These are phyloP conservation scores for Mariannaea sp. DNA, from an alignment of 2,329 filamentous ascomycete genomes.

Conservation along the genomic window DNA sequence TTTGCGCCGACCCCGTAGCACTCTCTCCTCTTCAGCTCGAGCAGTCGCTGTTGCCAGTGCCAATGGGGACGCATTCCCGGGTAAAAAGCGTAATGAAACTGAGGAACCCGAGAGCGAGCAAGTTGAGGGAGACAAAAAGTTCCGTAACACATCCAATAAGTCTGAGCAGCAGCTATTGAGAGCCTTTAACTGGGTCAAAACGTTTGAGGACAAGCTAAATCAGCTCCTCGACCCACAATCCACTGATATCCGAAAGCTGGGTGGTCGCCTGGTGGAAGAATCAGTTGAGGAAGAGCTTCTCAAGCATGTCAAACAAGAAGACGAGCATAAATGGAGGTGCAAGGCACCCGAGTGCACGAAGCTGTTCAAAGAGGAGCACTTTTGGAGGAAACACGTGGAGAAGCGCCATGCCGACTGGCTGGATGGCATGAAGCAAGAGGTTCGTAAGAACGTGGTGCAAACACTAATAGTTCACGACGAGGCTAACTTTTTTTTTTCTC, in stretches of 20 bases:
- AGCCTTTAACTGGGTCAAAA: conserved; percentile 98
- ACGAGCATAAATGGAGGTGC: conserved; percentile 95
- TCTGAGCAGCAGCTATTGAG: conserved; percentile 89
- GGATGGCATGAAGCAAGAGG: conserved; percentile 79
- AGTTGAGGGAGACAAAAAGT: conserved; percentile 69
- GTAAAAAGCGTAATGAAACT: conserved; percentile 73
- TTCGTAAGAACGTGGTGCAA: conserved; percentile 52
- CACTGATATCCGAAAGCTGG: conserved; percentile 86
- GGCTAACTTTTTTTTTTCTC: too few relatives aligned
- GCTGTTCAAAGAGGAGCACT: conserved; percentile 94
- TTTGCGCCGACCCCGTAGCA: conserved; percentile 85
- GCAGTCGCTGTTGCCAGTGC: conserved; percentile 86
- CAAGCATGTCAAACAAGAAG: conserved; percentile 95
- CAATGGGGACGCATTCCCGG: conserved; percentile 79
- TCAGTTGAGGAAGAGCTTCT: conserved; percentile 82
- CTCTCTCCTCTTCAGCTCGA: conserved; percentile 81
- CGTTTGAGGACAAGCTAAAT: conserved; percentile 94
- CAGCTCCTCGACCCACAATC: conserved; percentile 91
- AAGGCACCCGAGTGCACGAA: conserved; percentile 96
- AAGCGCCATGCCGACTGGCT: conserved; percentile 93
- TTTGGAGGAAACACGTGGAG: conserved; percentile 98
- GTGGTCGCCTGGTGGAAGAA: conserved; percentile 84
- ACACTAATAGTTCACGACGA: too few relatives aligned
- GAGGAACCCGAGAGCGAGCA: conserved; percentile 63
- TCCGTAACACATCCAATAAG: conserved; percentile 71